Evolutionary conservation across 1,284 basidiomycete genomes (phyloP).

Genomic region (Tilletia caries): DNA sequence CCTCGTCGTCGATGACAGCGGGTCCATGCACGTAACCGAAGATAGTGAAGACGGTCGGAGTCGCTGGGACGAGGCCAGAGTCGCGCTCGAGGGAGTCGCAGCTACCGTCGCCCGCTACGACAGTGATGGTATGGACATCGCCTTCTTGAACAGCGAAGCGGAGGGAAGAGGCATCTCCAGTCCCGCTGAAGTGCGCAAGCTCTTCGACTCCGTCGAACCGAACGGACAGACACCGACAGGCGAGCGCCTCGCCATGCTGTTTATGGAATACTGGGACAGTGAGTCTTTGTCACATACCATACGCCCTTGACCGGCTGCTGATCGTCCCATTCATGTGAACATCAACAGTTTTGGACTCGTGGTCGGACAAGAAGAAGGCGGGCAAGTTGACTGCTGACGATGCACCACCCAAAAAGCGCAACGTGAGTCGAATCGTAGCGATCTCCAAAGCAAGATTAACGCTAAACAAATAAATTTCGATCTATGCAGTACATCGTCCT

Average conservation of each 20-base stretch:
- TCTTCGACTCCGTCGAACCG: slow-evolving; percentile 31
- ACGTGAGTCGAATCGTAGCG: slow-evolving; percentile 14
- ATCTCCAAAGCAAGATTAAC: too few species aligned
- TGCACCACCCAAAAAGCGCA: slow-evolving; percentile 21
- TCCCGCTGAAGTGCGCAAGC: slow-evolving; percentile 19
- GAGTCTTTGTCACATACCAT: not conserved
- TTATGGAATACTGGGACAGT: slow-evolving; percentile 30
- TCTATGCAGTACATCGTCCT: slow-evolving; percentile 18
- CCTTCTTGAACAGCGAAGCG: slow-evolving; percentile 31
- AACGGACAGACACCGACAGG: slow-evolving; percentile 37
- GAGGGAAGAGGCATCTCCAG: slow-evolving; percentile 18
- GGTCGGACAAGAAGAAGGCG: slow-evolving; percentile 15
- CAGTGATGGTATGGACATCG: slow-evolving; percentile 34
- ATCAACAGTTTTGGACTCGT: slow-evolving; percentile 23
- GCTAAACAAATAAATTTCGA: not conserved
- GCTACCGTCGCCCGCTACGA: slow-evolving; percentile 28
- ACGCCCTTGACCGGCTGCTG: not conserved
- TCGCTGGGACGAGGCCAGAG: slow-evolving; percentile 31
- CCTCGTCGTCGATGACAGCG: slow-evolving; percentile 34
- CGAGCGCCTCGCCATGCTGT: slow-evolving; percentile 28
- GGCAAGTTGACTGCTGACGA: not conserved
- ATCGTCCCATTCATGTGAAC: not conserved
- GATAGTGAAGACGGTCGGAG: slow-evolving; percentile 18
- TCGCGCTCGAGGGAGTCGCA: slow-evolving; percentile 30
- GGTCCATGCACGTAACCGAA: slow-evolving; percentile 29